phyloP scores from a whole-genome alignment of 257 asterid species.

The Scutellaria baicalensis region DNA sequence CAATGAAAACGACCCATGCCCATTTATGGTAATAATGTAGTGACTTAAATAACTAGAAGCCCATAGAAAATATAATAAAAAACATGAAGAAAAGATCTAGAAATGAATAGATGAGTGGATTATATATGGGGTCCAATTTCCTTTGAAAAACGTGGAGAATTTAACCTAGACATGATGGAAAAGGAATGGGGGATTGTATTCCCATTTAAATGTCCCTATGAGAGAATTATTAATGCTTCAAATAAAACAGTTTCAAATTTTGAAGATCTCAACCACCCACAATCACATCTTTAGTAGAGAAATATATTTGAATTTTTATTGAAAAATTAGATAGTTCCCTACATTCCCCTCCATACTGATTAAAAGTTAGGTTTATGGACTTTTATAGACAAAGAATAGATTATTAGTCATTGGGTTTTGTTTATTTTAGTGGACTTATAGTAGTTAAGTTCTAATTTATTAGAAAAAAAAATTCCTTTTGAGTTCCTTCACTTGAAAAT shows the following conservation, averaged over 20 bases:
- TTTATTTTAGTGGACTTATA: too few species aligned
- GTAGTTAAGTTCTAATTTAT: too few species aligned
- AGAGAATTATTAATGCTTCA: slow-evolving; percentile 2
- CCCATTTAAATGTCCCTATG: not conserved
- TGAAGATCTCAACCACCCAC: slow-evolving; percentile 25
- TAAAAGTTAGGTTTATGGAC: slow-evolving; percentile 14
- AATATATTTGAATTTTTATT: not conserved
- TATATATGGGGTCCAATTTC: slow-evolving; percentile 29
- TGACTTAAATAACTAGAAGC: not conserved
- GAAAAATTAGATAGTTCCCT: slow-evolving; percentile 1
- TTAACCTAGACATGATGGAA: slow-evolving; percentile 32
- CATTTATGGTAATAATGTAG: not conserved
- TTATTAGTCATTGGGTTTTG: not conserved
- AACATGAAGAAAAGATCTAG: not conserved
- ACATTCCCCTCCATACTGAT: slow-evolving; percentile 19
- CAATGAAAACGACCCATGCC: slow-evolving; percentile 10
- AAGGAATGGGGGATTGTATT: slow-evolving; percentile 14
- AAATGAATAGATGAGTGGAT: slow-evolving; percentile 6
- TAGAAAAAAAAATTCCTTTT: too few species aligned
- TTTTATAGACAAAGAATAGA: not conserved
- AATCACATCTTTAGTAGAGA: not conserved
- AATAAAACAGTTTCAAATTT: slow-evolving; percentile 7
- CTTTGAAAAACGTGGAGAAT: slow-evolving; percentile 31
- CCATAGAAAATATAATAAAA: not conserved
- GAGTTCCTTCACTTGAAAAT: too few species aligned